Base-by-base conservation (phyloP, 148 eudicot species). In the Silene latifolia region DNA sequence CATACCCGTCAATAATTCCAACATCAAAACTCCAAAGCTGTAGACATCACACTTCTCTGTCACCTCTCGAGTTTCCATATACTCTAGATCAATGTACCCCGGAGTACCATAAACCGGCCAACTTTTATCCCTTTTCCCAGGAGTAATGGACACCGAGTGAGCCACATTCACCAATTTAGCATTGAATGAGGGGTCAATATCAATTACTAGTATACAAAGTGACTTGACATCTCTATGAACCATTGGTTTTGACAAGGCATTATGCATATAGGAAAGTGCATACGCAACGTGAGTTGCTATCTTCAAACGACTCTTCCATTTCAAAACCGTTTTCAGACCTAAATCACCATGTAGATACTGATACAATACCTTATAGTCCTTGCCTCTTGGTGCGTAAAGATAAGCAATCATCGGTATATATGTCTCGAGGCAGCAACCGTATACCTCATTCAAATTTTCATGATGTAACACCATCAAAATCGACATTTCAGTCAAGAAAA, bases 241-340 rank as follows among this genome's bases (percentile, higher is more conserved):
- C 0, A 81, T 44, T 11, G 82, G 82, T 19, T 69, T 67, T 0
- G 73, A 19, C 11, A 82, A 58, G 11, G 82, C 84, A n/a, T 74
- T 77, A 74, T 84, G 87, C 72, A 84, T 65, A 17, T 75, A 84
- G 0, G 82, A 73, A 7, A 84, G 72, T 7, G 87, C 84, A 53
- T 79, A 82, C 1, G 87, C 81, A 1, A 70, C 23, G 6, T 78
- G 80, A 15, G 51, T 65, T 7, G 80, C 78, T 19, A 75, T 63
- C 56, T 48, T 79, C 67, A 84, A 14, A 42, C 80, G 65, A 20
- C 18, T 68, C 19, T 24, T 11, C 82, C 81, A 84, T 17, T 59
- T 48, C 9, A 84, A 12, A 68, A 17, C 46, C 73, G 23, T 69
- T 4, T 18, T 7, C 25, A 20, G 23, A 21, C 51, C 79, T 8